These are phyloP conservation scores for Komagataella pseudopastoris DNA, from an alignment of 805 yeast genomes.

Conservation along the genomic window DNA sequence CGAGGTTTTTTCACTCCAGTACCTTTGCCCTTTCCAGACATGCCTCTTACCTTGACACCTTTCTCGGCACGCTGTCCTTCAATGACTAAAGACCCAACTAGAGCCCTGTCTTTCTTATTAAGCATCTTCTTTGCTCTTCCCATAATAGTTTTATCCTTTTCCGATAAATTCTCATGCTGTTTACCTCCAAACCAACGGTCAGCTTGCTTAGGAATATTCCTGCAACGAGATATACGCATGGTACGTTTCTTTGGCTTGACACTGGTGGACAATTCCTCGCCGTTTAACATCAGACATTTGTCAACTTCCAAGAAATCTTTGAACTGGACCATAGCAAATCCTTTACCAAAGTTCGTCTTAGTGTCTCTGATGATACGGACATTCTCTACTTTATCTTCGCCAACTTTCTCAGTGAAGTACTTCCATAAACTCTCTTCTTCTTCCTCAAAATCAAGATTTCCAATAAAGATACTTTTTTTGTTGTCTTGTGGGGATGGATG, in stretches of 20 bases:
- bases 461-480: conserved; percentile 78
- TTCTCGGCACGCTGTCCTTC: conserved; percentile 76
- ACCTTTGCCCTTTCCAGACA: conserved; percentile 34
- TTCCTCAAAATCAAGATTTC: conserved; percentile 88
- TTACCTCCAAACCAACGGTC: conserved; percentile 2
- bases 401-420: conserved; percentile 48
- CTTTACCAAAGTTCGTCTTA: conserved; percentile 91
- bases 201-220: conserved; percentile 21
- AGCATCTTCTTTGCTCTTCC: conserved; percentile 70
- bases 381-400: conserved; percentile 57
- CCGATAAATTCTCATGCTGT: conserved; percentile 26
- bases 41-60: conserved; percentile 47
- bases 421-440: conserved; percentile 82
- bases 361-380: conserved; percentile 88
- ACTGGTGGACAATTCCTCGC: conserved; percentile 34
- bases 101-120: conserved; percentile 69
- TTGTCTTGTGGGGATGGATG: conserved; percentile 83
- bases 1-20: conserved; percentile 40
- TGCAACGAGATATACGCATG: conserved; percentile 67
- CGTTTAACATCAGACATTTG: conserved; percentile 70
- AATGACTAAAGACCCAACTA: conserved; percentile 42
- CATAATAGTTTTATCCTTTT: conserved; percentile 57
- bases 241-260: conserved; percentile 31
- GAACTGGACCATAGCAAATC: conserved; percentile 93
- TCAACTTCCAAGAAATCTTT: conserved; percentile 57